Base-by-base conservation (phyloP, 305 asterid genomes). In the Salvia sclarea region DNA sequence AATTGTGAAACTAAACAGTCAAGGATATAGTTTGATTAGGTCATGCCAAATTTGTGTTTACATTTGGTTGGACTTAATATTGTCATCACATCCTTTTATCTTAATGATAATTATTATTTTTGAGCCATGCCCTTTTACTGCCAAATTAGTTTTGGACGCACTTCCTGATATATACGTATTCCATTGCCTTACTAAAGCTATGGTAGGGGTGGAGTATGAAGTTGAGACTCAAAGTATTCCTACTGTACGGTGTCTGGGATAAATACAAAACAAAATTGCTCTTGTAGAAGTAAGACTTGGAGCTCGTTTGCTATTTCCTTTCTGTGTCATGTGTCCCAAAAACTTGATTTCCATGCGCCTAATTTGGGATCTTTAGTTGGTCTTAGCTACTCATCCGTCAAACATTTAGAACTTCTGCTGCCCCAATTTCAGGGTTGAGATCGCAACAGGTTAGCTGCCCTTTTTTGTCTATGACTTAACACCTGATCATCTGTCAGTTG, bases 331-430 rank as follows among this genome's bases (percentile, higher is more conserved):
- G 35, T 75, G 64, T 14, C 17, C 38, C 35, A 49, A 64, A 58
- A 43, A 37, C 59, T 54, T 62, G 59, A 38, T 4, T 50, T 65
- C 33, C 22, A 24, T 28, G 50, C 63, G 62, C 62, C 21, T 61
- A 47, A 55, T 14, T 50, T 66, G 13, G 17, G 65, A 65, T 65
- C 59, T 64, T 40, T 54, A 55, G 33, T 64, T 69, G 62, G 11
- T 35, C 63, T 44, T 2, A 9, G 21, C 49, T 4, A 12, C 55
- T 60, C 24, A 38, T 5, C 49, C 40, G 17, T 59, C 52, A 25
- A 21, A 8, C 8, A 43, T 43, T 11, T 44, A 40, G 9, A 50
- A 59, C 41, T 2, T 66, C 33, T 58, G 25, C 33, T 20, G 4
- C 69, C 10, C 48, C 63, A 49, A 50, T 60, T 59, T 40, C n/a